These are phyloP conservation scores for Mortierella alpina DNA, from an alignment of 192 early-diverging fungal genomes.

Conservation along the genomic window DNA sequence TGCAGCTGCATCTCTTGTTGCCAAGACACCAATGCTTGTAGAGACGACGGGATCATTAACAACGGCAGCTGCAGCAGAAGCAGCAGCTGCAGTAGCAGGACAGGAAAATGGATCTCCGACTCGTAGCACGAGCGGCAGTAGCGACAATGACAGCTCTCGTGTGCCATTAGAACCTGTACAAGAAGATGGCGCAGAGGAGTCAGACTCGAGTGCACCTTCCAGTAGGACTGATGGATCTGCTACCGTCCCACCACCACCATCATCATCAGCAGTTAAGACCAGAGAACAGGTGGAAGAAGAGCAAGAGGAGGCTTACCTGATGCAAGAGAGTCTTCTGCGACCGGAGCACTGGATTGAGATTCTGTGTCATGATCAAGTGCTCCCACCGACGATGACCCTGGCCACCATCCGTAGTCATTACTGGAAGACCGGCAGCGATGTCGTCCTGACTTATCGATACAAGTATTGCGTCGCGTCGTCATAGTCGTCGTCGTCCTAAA, in stretches of 20 bases:
- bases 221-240: too few species aligned
- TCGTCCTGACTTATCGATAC: slow-evolving; percentile 63
- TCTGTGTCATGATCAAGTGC: slow-evolving; percentile 66
- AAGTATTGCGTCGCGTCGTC: slow-evolving; percentile 1
- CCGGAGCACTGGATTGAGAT: slow-evolving; percentile 70
- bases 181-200: not conserved
- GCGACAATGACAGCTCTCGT: not conserved
- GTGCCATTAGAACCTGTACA: not conserved
- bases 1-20: too few species aligned
- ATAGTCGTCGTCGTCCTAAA: slow-evolving; percentile 3
- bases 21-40: too few species aligned
- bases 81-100: not conserved
- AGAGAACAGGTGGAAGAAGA: slow-evolving; percentile 24
- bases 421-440: slow-evolving; percentile 74
- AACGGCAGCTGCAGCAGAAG: too few species aligned
- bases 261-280: not conserved
- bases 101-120: too few species aligned
- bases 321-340: slow-evolving; percentile 37
- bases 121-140: not conserved
- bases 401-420: slow-evolving; percentile 74
- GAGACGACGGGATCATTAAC: not conserved
- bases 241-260: not conserved
- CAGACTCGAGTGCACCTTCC: too few species aligned
- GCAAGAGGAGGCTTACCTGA: slow-evolving; percentile 21
- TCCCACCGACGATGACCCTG: slow-evolving; percentile 75